Evolutionary conservation across 2,329 filamentous ascomycete species (phyloP).

Genomic region (Arachnomyces sp.): DNA sequence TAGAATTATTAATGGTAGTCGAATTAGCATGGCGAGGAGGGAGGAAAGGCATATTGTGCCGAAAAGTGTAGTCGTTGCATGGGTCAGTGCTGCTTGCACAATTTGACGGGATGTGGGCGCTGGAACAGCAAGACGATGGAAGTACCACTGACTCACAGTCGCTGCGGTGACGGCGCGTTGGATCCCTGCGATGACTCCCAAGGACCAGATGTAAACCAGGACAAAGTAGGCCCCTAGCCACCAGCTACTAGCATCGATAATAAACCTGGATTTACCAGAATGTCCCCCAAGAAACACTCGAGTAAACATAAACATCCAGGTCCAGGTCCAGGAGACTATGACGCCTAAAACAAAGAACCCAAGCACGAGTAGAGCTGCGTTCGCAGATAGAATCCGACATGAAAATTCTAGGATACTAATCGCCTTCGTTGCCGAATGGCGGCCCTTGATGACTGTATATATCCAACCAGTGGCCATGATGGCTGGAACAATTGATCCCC

Average conservation of each 20-base stretch:
- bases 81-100: slow-evolving; percentile 71
- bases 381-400: slow-evolving; percentile 76
- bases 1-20: slow-evolving; percentile 76
- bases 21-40: slow-evolving; percentile 68
- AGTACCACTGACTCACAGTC: slow-evolving; percentile 98
- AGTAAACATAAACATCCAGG: slow-evolving; percentile 95
- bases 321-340: slow-evolving; percentile 86
- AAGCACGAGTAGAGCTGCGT: slow-evolving; percentile 73
- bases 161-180: slow-evolving; percentile 89
- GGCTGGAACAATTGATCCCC: slow-evolving; percentile 70
- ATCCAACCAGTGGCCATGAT: slow-evolving; percentile 70
- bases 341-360: slow-evolving; percentile 68
- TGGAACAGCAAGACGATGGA: slow-evolving; percentile 78
- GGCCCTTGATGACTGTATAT: slow-evolving; percentile 72
- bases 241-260: slow-evolving; percentile 85
- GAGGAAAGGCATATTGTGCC: slow-evolving; percentile 88
- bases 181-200: slow-evolving; percentile 77
- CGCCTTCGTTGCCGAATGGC: slow-evolving; percentile 72
- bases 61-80: slow-evolving; percentile 79
- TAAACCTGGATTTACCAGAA: slow-evolving; percentile 54
- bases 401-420: slow-evolving; percentile 89
- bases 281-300: slow-evolving; percentile 90
- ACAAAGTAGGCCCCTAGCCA: slow-evolving; percentile 91
- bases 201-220: slow-evolving; percentile 90
- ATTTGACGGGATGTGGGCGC: slow-evolving; percentile 71